Conservation (phyloP, 1,139 yeast species). For the Diutina rugosa region DNA sequence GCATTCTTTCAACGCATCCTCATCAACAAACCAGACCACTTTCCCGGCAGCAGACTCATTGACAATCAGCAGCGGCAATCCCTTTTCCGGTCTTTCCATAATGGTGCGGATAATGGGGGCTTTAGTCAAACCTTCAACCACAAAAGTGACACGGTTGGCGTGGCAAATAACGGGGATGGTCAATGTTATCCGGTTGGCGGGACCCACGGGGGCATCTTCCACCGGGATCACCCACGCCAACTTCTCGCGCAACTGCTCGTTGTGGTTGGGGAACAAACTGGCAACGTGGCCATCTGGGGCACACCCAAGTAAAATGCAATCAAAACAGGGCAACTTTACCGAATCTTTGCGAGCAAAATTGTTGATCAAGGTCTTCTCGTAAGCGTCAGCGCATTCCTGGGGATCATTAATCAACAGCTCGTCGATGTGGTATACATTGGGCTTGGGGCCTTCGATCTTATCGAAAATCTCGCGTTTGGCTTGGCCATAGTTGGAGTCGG, state of each 20-base stretch:
- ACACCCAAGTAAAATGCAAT: conserved; percentile 80
- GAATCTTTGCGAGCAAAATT: conserved; percentile 96
- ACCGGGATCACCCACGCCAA: conserved; percentile 96
- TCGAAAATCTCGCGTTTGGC: conserved; percentile 78
- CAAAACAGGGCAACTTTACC: conserved; percentile 91
- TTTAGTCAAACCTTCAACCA: conserved; percentile 90
- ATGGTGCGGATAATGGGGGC: conserved; percentile 88
- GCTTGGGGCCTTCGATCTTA: conserved; percentile 40
- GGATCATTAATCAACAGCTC: conserved; percentile 35
- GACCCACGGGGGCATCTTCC: conserved; percentile 85
- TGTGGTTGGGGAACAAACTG: conserved; percentile 81
- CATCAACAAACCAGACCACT: conserved; percentile 96
- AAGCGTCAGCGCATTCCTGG: conserved; percentile 34
- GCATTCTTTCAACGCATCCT: conserved; percentile 82
- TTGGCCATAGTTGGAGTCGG: conserved; percentile 81
- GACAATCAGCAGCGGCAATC: conserved; percentile 86
- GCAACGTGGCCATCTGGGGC: conserved; percentile 99
- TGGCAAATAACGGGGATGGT: conserved; percentile 94
- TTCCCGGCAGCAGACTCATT: conserved; percentile 95
- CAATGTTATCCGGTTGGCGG: conserved; percentile 75
- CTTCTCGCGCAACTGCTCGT: conserved; percentile 74
- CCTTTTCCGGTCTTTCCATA: conserved; percentile 77
- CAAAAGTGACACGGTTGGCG: conserved; percentile 84
- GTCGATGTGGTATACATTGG: conserved; percentile 40
- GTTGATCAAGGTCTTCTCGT: conserved; percentile 53